These are phyloP conservation scores for Rhodotorula glutinis DNA, from an alignment of 1,284 basidiomycete genomes.

Conservation along the genomic window DNA sequence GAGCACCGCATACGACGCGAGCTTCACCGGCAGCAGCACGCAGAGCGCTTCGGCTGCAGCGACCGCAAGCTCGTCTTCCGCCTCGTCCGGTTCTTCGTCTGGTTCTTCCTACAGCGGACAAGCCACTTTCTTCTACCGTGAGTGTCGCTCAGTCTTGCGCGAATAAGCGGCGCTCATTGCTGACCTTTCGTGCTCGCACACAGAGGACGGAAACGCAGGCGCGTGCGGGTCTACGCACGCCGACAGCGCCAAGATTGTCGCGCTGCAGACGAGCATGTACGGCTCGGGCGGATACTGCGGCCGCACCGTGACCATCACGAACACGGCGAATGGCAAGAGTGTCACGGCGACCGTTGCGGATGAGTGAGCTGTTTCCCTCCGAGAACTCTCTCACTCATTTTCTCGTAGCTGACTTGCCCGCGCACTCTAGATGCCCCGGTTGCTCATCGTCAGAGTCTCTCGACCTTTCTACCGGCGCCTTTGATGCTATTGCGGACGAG, in stretches of 20 bases:
- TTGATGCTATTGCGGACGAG: slow-evolving; percentile 60
- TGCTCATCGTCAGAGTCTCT: slow-evolving; percentile 66
- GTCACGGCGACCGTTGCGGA: slow-evolving; percentile 7
- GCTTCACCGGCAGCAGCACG: neutral
- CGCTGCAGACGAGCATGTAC: slow-evolving; percentile 52
- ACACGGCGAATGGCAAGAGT: slow-evolving; percentile 51
- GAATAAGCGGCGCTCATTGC: neutral
- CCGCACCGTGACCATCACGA: slow-evolving; percentile 60
- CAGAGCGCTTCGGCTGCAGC: neutral
- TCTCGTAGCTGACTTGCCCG: neutral
- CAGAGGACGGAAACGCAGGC: slow-evolving; percentile 9
- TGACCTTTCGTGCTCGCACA: neutral
- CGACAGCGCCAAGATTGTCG: slow-evolving; percentile 67
- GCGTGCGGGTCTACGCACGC: slow-evolving; percentile 67
- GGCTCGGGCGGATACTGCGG: slow-evolving; percentile 61
- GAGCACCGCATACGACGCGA: neutral
- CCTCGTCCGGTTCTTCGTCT: slow-evolving; percentile 19
- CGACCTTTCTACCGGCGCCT: slow-evolving; percentile 75
- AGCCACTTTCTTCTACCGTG: slow-evolving; percentile 63
- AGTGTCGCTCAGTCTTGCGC: neutral
- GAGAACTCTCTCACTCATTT: no score
- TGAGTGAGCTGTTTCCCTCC: neutral
- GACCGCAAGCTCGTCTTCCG: neutral
- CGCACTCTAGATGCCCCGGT: slow-evolving; percentile 68
- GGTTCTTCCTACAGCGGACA: slow-evolving; percentile 32